Percentiles rank a stretch among this genome's conserved stretches.
Evolutionary conservation across 768 basidiomycete species (phyloP).

Genomic region (Mycena venus): DNA sequence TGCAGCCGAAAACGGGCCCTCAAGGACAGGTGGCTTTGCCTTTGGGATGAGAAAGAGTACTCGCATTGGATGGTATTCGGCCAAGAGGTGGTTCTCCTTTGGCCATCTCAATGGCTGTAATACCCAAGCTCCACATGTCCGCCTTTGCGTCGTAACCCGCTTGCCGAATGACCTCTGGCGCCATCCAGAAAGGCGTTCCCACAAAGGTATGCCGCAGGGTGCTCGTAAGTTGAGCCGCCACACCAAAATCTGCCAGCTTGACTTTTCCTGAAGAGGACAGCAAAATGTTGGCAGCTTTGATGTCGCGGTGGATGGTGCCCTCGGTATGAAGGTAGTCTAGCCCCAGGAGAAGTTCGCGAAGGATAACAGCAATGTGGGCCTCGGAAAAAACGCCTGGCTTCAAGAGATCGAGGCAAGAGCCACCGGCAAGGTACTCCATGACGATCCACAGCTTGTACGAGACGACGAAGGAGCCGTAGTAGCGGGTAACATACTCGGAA

Average conservation of each 20-base stretch:
- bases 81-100: conserved; percentile 96
- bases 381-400: conserved; percentile 94
- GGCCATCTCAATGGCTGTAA: conserved; percentile 98
- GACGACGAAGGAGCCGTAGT: conserved; percentile 97
- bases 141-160: conserved; percentile 97
- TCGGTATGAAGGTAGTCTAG: conserved; percentile 97
- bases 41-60: conserved; percentile 98
- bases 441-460: conserved; percentile 99
- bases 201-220: conserved; percentile 98
- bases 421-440: conserved; percentile 99
- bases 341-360: conserved; percentile 92
- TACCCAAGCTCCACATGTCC: conserved; percentile 98
- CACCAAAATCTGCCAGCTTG: conserved; percentile 98
- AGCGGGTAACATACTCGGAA: conserved; percentile 95
- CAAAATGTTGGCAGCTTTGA: conserved; percentile 97
- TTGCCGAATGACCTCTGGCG: conserved; percentile 97
- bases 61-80: conserved; percentile 99
- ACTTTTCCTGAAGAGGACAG: conserved; percentile 93
- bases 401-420: conserved; percentile 97
- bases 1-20: conserved; percentile 84
- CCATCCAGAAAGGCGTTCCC: conserved; percentile 98
- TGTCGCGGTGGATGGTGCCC: conserved; percentile 97
- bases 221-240: conserved; percentile 95
- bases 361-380: conserved; percentile 94
- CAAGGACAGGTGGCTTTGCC: conserved; percentile 91